Percentiles rank a stretch among this genome's conserved stretches.
phyloP scores from a whole-genome alignment of 768 basidiomycete species.

The Boletus speciosus region DNA sequence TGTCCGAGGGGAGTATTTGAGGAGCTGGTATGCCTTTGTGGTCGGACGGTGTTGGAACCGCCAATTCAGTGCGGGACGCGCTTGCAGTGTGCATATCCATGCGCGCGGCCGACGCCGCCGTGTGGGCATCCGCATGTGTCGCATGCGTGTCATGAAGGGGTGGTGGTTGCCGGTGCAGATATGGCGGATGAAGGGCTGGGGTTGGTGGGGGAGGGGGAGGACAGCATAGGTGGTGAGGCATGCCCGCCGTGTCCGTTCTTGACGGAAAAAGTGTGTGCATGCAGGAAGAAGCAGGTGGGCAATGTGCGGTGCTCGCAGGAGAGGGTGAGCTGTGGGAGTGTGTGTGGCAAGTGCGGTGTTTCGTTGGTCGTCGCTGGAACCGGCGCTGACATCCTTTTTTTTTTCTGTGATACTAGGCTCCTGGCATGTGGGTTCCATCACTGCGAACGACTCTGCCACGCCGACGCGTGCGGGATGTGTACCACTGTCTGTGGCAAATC shows the following conservation, averaged over 20 bases:
- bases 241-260: slow-evolving; percentile 92
- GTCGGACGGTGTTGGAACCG: slow-evolving; percentile 81
- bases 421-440: slow-evolving; percentile 86
- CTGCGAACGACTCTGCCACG: slow-evolving; percentile 81
- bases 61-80: slow-evolving; percentile 85
- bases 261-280: slow-evolving; percentile 77
- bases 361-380: background rate
- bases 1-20: slow-evolving; percentile 91
- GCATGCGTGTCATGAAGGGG: slow-evolving; percentile 82
- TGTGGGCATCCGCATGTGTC: slow-evolving; percentile 81
- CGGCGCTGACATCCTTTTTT: background rate
- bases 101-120: slow-evolving; percentile 58
- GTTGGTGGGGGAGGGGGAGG: background rate
- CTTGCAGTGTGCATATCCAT: slow-evolving; percentile 78
- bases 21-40: slow-evolving; percentile 85
- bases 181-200: slow-evolving; percentile 24
- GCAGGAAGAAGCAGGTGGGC: slow-evolving; percentile 77
- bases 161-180: slow-evolving; percentile 28
- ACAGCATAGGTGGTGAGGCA: background rate
- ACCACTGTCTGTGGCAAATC: slow-evolving; percentile 79
- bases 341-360: slow-evolving; percentile 70
- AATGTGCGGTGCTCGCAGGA: slow-evolving; percentile 84
- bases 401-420: slow-evolving; percentile 37
- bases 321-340: slow-evolving; percentile 74
- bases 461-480: slow-evolving; percentile 77